A percentile compares a stretch with the other conserved stretches of the same genome.
These are phyloP conservation scores for Paxillus involutus DNA, from an alignment of 768 basidiomycete genomes.

Conservation along the genomic window DNA sequence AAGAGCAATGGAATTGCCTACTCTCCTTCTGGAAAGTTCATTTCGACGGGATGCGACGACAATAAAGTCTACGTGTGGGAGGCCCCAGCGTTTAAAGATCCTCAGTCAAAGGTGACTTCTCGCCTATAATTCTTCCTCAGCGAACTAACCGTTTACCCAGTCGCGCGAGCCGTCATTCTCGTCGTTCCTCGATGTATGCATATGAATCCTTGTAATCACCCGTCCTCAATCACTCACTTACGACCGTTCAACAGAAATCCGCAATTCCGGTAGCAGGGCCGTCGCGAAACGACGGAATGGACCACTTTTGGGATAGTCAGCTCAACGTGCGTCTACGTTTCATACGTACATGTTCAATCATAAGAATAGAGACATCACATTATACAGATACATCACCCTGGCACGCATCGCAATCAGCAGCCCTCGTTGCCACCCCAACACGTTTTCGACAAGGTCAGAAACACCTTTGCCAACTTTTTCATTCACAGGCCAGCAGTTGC, in stretches of 20 bases:
- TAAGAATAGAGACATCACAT: too few species aligned
- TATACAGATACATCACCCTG: too few species aligned
- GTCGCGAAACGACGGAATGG: background rate
- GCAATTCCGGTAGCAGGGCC: background rate
- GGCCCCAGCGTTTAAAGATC: background rate
- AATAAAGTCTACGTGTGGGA: background rate
- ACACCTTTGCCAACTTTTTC: too few species aligned
- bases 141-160: background rate
- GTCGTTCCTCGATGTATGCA: background rate
- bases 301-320: background rate
- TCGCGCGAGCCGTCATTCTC: background rate
- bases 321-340: background rate
- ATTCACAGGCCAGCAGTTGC: too few species aligned
- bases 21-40: background rate
- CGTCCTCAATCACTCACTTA: background rate
- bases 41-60: background rate
- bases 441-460: too few species aligned
- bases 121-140: too few species aligned
- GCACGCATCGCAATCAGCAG: too few species aligned
- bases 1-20: background rate
- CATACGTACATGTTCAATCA: too few species aligned
- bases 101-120: background rate
- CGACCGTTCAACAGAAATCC: background rate
- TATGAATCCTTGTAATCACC: background rate
- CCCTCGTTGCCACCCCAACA: too few species aligned